Evolutionary conservation across 345 rosid species (phyloP).

Genomic region (Geranium rotundifolium): DNA sequence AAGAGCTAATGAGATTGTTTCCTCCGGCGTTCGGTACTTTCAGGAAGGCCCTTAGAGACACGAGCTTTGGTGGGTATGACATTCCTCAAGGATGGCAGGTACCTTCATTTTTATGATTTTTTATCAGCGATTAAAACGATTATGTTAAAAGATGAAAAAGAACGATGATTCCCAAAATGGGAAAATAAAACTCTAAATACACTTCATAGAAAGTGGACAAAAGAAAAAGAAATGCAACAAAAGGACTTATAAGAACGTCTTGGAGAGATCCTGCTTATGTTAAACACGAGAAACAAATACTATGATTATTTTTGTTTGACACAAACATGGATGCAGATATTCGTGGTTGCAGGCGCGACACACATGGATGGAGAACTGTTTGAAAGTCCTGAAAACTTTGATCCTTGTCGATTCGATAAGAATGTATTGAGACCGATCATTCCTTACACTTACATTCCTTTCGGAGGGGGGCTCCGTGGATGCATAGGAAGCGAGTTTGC

Average conservation of each 20-base stretch:
- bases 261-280: no score
- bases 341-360: not conserved
- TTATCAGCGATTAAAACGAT: no score
- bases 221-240: no score
- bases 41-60: slow-evolving; percentile 13
- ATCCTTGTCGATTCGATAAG: not conserved
- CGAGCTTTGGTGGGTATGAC: slow-evolving; percentile 6
- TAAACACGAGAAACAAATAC: no score
- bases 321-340: not conserved
- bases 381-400: slow-evolving; percentile 1
- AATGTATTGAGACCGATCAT: not conserved
- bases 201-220: no score
- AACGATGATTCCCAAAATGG: not conserved
- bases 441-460: slow-evolving; percentile 1
- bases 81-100: slow-evolving; percentile 11
- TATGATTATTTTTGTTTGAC: not conserved
- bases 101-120: not conserved
- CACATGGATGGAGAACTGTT: slow-evolving; percentile 3
- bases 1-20: slow-evolving; percentile 17
- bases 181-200: no score
- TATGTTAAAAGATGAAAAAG: no score
- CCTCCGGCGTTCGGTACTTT: slow-evolving; percentile 16
- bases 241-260: no score
- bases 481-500: slow-evolving; percentile 8
- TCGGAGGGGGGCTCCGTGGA: not conserved